Evolutionary conservation across 371 early-diverging fungal species (phyloP).

Genomic region (Mucor saturninus): DNA sequence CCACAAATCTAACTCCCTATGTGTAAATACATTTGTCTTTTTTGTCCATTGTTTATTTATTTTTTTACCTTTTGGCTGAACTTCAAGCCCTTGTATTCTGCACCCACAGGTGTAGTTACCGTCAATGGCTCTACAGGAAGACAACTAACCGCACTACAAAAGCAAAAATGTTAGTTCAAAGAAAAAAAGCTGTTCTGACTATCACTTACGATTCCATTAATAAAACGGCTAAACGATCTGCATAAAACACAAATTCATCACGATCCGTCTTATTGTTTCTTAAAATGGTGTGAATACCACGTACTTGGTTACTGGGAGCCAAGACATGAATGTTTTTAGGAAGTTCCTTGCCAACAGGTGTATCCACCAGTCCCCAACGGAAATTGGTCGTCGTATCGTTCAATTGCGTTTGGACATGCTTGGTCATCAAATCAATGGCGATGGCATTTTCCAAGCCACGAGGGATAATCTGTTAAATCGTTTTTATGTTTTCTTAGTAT

Average conservation of each 20-base stretch:
- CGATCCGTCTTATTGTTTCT: conserved; percentile 74
- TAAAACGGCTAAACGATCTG: conserved; percentile 83
- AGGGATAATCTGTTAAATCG: conserved; percentile 72
- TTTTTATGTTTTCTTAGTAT: background rate
- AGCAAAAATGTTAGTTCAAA: background rate
- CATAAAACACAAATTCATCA: conserved; percentile 89
- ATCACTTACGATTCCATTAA: conserved; percentile 75
- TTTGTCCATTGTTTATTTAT: background rate
- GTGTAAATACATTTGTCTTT: conserved; percentile 1
- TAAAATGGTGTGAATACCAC: conserved; percentile 85
- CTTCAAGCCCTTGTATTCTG: conserved; percentile 60
- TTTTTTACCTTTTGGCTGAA: conserved; percentile 45
- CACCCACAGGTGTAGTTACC: conserved; percentile 71
- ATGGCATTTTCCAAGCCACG: conserved; percentile 88
- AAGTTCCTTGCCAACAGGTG: conserved; percentile 42
- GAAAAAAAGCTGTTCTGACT: background rate
- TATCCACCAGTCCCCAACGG: conserved; percentile 66
- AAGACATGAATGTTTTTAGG: conserved; percentile 64
- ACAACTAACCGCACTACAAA: conserved; percentile 62
- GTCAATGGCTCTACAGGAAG: conserved; percentile 57
- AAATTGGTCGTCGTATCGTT: conserved; percentile 72
- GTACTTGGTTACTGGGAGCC: conserved; percentile 70
- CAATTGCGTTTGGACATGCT: conserved; percentile 84
- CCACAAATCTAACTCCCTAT: conserved; percentile 63
- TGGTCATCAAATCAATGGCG: conserved; percentile 90